Evolutionary conservation across 1,284 basidiomycete species (phyloP), one percentile per base, ranked within the genome.

Genomic region (Coniferiporia weirii): DNA sequence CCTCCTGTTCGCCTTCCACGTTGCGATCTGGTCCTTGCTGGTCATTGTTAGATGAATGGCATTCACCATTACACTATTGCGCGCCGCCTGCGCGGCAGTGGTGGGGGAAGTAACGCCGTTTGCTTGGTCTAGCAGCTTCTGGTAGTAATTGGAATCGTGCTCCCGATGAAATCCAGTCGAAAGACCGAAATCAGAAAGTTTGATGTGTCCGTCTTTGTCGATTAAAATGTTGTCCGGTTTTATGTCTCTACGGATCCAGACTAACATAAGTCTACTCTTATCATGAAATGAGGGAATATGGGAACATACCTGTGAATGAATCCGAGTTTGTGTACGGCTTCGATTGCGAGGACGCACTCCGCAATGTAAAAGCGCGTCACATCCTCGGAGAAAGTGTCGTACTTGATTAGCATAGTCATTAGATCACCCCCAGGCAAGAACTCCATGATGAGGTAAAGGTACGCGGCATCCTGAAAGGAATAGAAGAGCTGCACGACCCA

Each of bases 391-490:
- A 99, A 99, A 1, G 96, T 93, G 72, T 99, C 96, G 74, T 99
- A 98, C 75, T 98, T 98, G 88, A 99, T 99, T 64, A 99, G 79
- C 96, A 98, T 99, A 40, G 89, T 91, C 96, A 99, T 98, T 62
- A 99, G 78, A 73, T 99, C 96, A 20, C 96, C 96, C 49, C 96
- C 96, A 34, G 96, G 95, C 57, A 99, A 79, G 76, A 98, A 99
- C 73, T 98, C 96, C 96, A 99, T 99, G 76, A 99, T 91, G 62
- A 99, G 83, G 74, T 98, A 99, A 40, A 99, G 84, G 70, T 97
- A 98, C 49, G 94, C 81, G 17, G 93, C 87, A 72, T 98, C 95
- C 72, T 99, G 96, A 81, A 99, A 99, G 20, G 96, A 98, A 75
- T 98, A 99, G 79, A 93, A 99, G 6, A 99, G 79, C 71, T 98